Percentiles rank a stretch among this genome's conserved stretches.
Evolutionary conservation across 2,329 filamentous ascomycete genomes (phyloP).

Genomic region (Ceratocystis colombiana): DNA sequence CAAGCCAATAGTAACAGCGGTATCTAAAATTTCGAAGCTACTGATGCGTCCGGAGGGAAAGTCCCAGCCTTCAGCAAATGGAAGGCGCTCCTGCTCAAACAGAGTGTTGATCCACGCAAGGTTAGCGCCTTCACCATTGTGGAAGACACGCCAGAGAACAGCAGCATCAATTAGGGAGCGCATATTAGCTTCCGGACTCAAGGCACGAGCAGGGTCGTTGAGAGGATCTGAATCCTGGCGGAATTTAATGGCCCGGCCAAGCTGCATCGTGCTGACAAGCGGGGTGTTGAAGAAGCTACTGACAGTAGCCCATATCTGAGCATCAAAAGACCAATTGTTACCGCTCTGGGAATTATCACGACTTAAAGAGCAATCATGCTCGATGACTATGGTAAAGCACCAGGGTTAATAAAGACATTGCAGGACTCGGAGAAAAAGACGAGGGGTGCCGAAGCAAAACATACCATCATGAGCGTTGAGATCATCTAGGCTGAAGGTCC

Average conservation of each 20-base stretch:
- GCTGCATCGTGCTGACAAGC: constrained; percentile 30
- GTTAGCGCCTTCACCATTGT: constrained; percentile 26
- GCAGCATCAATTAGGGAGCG: constrained; percentile 28
- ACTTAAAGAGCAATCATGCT: constrained; percentile 32
- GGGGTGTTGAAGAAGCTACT: constrained; percentile 26
- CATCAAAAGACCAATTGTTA: constrained; percentile 31
- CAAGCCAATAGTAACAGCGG: constrained; percentile 18
- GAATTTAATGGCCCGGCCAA: constrained; percentile 29
- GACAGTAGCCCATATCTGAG: constrained; percentile 29
- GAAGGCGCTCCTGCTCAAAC: constrained; percentile 26
- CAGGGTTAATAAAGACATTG: neutral
- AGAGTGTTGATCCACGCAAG: constrained; percentile 27
- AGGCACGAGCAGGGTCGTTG: constrained; percentile 30
- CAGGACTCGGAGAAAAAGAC: neutral
- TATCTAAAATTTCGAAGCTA: constrained; percentile 2
- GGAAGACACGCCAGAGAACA: constrained; percentile 28
- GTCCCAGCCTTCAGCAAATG: constrained; percentile 23
- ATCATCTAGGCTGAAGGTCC: constrained; percentile 31
- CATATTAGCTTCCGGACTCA: constrained; percentile 19
- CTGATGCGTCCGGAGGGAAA: constrained; percentile 3
- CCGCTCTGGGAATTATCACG: constrained; percentile 31
- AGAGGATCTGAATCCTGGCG: constrained; percentile 29
- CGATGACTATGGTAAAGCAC: constrained; percentile 29
- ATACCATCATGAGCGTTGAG: constrained; percentile 28
- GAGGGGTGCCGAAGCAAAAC: neutral